A percentile compares a stretch with the other conserved stretches of the same genome.
Conservation (phyloP, 1,284 basidiomycete genomes). For the Erythrobasidium hasegawianum region DNA sequence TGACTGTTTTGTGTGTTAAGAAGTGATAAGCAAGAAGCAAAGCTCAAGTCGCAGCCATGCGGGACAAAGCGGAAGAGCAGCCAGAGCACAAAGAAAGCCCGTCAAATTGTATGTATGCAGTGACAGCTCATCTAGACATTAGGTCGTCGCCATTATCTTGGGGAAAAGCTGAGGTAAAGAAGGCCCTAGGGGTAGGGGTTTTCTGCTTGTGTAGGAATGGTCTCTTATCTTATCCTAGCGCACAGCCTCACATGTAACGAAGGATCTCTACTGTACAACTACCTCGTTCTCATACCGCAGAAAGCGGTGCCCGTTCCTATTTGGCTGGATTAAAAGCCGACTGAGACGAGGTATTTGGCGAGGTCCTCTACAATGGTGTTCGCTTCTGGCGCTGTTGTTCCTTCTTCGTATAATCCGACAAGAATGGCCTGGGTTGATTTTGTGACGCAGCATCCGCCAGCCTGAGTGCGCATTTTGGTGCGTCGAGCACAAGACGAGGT, state of each 20-base stretch:
- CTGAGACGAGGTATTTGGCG: constrained; percentile 73
- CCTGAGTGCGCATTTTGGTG: constrained; percentile 57
- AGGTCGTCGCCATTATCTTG: too few species aligned
- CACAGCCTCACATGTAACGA: too few species aligned
- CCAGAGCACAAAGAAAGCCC: not conserved
- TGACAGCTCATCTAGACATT: too few species aligned
- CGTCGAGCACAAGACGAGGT: constrained; percentile 1
- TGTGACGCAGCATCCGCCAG: constrained; percentile 72
- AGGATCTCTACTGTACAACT: too few species aligned
- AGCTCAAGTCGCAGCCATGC: not conserved
- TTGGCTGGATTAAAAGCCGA: constrained; percentile 49
- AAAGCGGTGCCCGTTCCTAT: too few species aligned
- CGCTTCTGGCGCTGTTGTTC: constrained; percentile 63
- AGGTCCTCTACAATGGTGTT: constrained; percentile 68
- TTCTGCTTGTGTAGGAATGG: too few species aligned
- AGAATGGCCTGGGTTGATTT: constrained; percentile 87
- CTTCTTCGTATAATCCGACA: constrained; percentile 70
- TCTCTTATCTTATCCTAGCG: too few species aligned
- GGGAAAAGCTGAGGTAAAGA: too few species aligned
- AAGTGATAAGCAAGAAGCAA: not conserved
- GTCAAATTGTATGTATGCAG: too few species aligned
- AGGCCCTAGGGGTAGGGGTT: too few species aligned
- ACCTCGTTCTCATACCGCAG: too few species aligned
- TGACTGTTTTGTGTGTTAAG: not conserved
- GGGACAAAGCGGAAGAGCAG: not conserved